Base-by-base conservation (phyloP, 352 stramenopile genomes). In the Pythium coloratum region DNA sequence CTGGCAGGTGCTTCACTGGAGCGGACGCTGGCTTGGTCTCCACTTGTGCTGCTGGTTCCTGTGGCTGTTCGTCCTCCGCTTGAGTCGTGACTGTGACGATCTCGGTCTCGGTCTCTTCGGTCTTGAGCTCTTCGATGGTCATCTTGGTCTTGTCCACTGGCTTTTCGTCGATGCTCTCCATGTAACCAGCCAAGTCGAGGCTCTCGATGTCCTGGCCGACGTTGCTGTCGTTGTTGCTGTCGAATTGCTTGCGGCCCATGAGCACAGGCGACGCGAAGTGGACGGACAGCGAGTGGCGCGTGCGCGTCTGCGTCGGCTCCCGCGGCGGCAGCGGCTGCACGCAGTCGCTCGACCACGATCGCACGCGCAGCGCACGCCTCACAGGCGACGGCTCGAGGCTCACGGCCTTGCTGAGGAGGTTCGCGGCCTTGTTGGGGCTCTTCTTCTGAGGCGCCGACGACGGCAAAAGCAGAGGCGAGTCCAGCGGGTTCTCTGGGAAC, bases 191-290 rank as follows among this genome's bases (percentile, higher is more conserved):
- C 16, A 69, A 33, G 13, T 69, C 62, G 20, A 69, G 54, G 34
- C 44, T 55, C 46, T 57, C 62, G 49, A 69, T 20, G 24, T 69
- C 63, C 13, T 24, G 20, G 20, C 20, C 20, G 20, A 24, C 0
- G 20, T 24, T 24, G 20, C 20, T 24, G 20, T 50, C 20, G 26
- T 59, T 26, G 26, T 59, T 47, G 34, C 56, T 24, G 13, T 63
- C 63, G 24, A 38, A 14, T 9, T 63, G 51, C 28, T 36, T 51
- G 33, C 51, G 36, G 32, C 40, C 63, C n/a, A 42, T 65, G 34
- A 70, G 47, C 36, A 64, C 64, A 33, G 64, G 64, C 47, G 57
- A 70, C 8, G 64, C 64, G 46, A 70, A 70, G 64, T 70, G 64
- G 12, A 70, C 64, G 20, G 64, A 70, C 13, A 70, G 64, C 36